These are phyloP conservation scores for Helenozyma rhizophorensis DNA, from an alignment of 805 yeast genomes.

Conservation along the genomic window DNA sequence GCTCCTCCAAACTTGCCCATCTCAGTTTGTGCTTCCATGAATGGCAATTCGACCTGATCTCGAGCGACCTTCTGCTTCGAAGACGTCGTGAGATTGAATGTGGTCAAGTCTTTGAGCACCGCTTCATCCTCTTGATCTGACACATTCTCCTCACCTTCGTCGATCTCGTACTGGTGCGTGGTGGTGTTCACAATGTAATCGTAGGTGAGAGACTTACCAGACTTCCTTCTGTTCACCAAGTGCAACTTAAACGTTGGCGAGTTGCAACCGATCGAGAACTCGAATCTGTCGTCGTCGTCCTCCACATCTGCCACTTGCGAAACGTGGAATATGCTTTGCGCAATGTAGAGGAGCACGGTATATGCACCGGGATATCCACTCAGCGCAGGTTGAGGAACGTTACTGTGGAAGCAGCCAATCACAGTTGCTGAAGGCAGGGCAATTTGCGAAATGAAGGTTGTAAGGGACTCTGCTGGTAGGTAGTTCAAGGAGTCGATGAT, in stretches of 20 bases:
- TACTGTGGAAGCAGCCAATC: conserved; percentile 35
- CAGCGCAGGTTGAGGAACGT: conserved; percentile 36
- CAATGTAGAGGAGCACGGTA: conserved; percentile 60
- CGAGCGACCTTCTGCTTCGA: conserved; percentile 71
- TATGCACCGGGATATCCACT: conserved; percentile 50
- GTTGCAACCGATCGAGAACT: conserved; percentile 53
- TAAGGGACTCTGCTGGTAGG: conserved; percentile 41
- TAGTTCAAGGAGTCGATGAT: conserved; percentile 69
- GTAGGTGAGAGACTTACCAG: conserved; percentile 72
- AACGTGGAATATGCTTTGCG: conserved; percentile 68
- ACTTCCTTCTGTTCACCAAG: conserved; percentile 69
- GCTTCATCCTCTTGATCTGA: conserved; percentile 41
- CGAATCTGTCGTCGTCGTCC: conserved; percentile 38
- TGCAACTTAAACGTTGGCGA: conserved; percentile 40
- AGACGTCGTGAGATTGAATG: conserved; percentile 78
- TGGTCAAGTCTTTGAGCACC: conserved; percentile 69
- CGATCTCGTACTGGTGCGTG: conserved; percentile 38
- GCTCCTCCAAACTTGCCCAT: conserved; percentile 73
- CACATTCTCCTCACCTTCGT: conserved; percentile 17
- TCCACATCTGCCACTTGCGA: conserved; percentile 34
- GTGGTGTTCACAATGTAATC: conserved; percentile 48
- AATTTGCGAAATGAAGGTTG: conserved; percentile 47
- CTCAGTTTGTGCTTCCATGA: conserved; percentile 76
- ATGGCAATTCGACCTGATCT: conserved; percentile 89
- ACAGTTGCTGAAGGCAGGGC: conserved; percentile 29